Evolutionary conservation across 768 basidiomycete genomes (phyloP), one percentile per base, ranked within the genome.

Genomic region (Hemileccinum impolitum): DNA sequence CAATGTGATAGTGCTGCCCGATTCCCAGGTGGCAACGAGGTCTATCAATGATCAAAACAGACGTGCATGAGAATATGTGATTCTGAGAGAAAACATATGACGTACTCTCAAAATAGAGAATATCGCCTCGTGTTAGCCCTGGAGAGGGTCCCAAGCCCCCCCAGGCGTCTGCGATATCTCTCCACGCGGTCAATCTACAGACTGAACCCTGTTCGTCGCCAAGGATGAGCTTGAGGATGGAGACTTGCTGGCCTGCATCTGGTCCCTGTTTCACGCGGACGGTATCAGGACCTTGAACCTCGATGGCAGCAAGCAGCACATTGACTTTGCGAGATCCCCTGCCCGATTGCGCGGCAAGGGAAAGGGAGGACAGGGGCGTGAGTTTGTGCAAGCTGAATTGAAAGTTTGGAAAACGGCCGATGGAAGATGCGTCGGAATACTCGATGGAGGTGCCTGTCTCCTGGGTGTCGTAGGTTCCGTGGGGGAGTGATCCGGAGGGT

Each of bases 101-200:
- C 82, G 35, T 61, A 85, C 90, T 86, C 62, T 86, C 79, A 14
- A 91, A 69, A 51, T 82, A 72, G 8, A 88, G 69, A 14, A 91
- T 70, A 61, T 91, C 90, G 1, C 90, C 90, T 41, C 85, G 73
- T 59, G 83, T 86, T 2, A 80, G 65, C 15, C 67, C 75, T 11
- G 70, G 63, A 3, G 64, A 65, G 7, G 71, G 65, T 10, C 72
- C 70, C 32, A 65, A 50, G 19, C 73, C 73, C 25, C 84, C 85
- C 89, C 88, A 90, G 0, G 66, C 64, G 38, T 90, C 84, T 11
- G 90, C 90, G 4, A 78, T 70, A 39, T 90, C 84, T 47, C 88
- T 72, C 90, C 90, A 92, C 12, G 84, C 88, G 4, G 85, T 85
- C 15, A 91, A 63, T 66, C 84, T 88, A 58, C 80, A 80, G 7